Evolutionary conservation across 768 basidiomycete species (phyloP).

Genomic region (Cystofilobasidium capitatum): DNA sequence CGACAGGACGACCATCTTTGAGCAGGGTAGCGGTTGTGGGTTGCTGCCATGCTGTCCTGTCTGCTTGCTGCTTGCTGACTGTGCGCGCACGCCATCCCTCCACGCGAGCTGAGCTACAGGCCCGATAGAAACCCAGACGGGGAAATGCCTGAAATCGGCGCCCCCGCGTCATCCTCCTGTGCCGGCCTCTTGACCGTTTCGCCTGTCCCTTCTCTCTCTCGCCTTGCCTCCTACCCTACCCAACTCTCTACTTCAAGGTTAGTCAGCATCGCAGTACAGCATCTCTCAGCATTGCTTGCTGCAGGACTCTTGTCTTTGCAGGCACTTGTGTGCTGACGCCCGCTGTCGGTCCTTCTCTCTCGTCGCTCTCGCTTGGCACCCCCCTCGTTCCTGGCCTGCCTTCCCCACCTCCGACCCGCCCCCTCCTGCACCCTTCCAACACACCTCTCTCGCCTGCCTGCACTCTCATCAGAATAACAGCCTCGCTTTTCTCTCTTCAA

Average conservation of each 20-base stretch:
- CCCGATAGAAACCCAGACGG: neutral
- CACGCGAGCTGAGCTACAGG: neutral
- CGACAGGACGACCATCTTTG: neutral
- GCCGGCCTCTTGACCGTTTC: no score
- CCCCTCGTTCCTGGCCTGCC: no score
- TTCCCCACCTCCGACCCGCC: no score
- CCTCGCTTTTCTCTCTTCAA: neutral
- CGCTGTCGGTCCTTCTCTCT: no score
- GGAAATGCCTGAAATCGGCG: neutral
- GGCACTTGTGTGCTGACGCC: no score
- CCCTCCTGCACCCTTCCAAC: neutral
- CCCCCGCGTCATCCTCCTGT: neutral
- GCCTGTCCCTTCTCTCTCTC: neutral
- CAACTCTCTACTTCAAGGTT: neutral
- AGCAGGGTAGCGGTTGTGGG: neutral
- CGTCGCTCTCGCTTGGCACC: no score
- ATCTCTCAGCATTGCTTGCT: no score
- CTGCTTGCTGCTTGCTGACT: no score
- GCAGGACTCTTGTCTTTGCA: no score
- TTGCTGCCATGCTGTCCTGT: neutral
- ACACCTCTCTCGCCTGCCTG: neutral
- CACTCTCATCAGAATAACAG: neutral
- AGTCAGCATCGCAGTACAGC: no score
- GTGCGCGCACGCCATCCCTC: no score
- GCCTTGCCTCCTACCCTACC: neutral